phyloP scores from a whole-genome alignment of 139 green algal genomes.

The Chlamydomonas applanata region DNA sequence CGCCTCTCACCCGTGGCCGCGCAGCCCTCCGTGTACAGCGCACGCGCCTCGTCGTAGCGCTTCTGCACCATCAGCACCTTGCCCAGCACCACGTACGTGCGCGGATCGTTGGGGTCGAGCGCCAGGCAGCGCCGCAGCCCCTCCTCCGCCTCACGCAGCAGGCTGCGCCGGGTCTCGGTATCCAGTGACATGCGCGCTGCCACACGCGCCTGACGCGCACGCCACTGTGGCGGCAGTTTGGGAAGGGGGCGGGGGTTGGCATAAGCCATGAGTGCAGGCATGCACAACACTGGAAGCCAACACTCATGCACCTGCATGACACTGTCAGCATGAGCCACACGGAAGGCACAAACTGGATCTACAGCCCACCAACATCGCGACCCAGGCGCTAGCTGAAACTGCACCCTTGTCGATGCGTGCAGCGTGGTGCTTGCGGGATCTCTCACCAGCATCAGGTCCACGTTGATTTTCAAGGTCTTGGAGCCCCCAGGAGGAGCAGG shows the following conservation, averaged over 20 bases:
- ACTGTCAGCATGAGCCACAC: not conserved
- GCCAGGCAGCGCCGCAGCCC: constrained; percentile 55
- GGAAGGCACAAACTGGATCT: not conserved
- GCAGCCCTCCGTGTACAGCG: constrained; percentile 86
- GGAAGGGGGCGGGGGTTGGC: not conserved
- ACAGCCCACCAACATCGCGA: not conserved
- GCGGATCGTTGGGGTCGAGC: constrained; percentile 75
- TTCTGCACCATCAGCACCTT: constrained; percentile 74
- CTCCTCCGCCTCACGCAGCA: constrained; percentile 51
- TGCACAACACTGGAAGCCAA: constrained; percentile 12
- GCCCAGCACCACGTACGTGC: constrained; percentile 90
- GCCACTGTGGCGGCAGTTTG: constrained; percentile 47
- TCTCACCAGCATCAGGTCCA: constrained; percentile 69
- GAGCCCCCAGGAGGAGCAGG: not conserved
- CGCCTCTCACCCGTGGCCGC: constrained; percentile 61
- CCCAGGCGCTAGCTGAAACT: not conserved
- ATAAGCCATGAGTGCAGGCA: not conserved
- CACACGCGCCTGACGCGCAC: constrained; percentile 46
- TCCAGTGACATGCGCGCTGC: constrained; percentile 2
- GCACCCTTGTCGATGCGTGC: not conserved
- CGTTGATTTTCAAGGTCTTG: constrained; percentile 82
- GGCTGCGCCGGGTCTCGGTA: constrained; percentile 22
- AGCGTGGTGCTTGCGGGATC: not conserved
- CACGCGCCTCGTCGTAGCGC: constrained; percentile 76
- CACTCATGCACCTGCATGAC: constrained; percentile 21